These are phyloP conservation scores for Cercospora canescens DNA, from an alignment of 2,329 filamentous ascomycete genomes.

Conservation along the genomic window DNA sequence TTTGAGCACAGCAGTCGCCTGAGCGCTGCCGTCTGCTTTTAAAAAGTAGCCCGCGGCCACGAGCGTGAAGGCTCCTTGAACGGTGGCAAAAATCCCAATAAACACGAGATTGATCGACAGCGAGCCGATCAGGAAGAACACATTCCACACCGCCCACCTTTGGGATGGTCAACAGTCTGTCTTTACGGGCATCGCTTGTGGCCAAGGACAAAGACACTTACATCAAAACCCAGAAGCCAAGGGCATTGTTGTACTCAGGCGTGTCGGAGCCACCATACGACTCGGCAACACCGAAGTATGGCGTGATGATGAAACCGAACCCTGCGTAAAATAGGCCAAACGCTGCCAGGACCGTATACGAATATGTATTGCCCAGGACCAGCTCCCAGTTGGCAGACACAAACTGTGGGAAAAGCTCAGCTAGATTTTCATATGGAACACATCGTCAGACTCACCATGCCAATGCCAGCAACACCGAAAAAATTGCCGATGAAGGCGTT, in stretches of 20 bases:
- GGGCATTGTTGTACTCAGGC: constrained; percentile 49
- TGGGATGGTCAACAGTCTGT: constrained; percentile 2
- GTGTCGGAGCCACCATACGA: constrained; percentile 46
- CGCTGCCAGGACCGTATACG: constrained; percentile 56
- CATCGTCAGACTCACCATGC: constrained; percentile 41
- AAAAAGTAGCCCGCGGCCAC: constrained; percentile 50
- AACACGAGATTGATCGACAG: constrained; percentile 51
- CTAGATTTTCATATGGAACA: not conserved
- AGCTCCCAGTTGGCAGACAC: constrained; percentile 60
- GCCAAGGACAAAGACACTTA: constrained; percentile 26
- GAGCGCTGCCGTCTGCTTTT: constrained; percentile 43
- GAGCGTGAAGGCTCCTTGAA: constrained; percentile 47
- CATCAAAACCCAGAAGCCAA: constrained; percentile 52
- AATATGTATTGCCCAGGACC: constrained; percentile 52
- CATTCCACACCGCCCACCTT: constrained; percentile 49
- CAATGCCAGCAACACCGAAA: constrained; percentile 54
- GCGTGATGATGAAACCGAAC: constrained; percentile 51
- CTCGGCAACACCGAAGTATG: constrained; percentile 47
- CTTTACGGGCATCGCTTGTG: not conserved
- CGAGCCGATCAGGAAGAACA: constrained; percentile 49
- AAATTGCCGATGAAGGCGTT: constrained; percentile 58
- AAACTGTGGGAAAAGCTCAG: constrained; percentile 9
- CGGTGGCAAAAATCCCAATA: constrained; percentile 50
- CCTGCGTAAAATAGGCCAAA: constrained; percentile 58
- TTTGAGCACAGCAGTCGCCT: constrained; percentile 42